Evolutionary conservation across 371 early-diverging fungal species (phyloP), one percentile per base, ranked within the genome.

Genomic region (Dinochytrium kinnereticum): DNA sequence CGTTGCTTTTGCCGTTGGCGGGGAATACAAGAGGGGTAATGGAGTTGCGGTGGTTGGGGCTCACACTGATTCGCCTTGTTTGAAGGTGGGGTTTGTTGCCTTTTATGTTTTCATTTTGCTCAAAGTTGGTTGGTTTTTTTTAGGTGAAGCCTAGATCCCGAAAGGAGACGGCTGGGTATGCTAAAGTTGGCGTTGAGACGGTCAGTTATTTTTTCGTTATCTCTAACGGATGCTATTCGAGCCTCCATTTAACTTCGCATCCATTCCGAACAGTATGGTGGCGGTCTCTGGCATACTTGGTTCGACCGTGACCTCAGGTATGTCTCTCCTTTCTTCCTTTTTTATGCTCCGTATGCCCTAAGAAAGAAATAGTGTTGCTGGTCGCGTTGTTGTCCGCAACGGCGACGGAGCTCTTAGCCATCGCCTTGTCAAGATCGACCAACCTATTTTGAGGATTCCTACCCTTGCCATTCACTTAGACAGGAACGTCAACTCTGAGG

Each of bases 271-370:
- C 74, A 88, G 44, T 97, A 98, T 76, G 98, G 98, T 73, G 98
- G 98, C 55, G 98, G 96, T 57, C 86, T 96, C n/a, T 96, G 95
- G 97, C 94, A 97, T 80, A 96, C 98, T 26, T 99, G 98, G 98
- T 99, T 98, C 83, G 99, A 99, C 84, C 91, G 98, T 68, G 98
- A 98, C 82, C 85, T 99, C 65, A 89, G 94, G 73, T 73, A 51
- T n/a, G 69, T 15, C 26, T 59, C 26, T 53, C 44, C 7, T 44
- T 44, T 19, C 44, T n/a, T n/a, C n/a, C 40, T 68, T 10, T 2
- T 28, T n/a, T 21, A 55, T 34, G 1, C 1, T 24, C 31, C n/a
- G 61, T 51, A 36, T 2, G 26, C 10, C 59, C 5, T 34, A 2
- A n/a, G n/a, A n/a, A n/a, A n/a, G n/a, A n/a, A n/a, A n/a, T 59